These are phyloP conservation scores for Stachybotrys chlorohalonatus DNA, from an alignment of 2,329 filamentous ascomycete genomes.

Conservation along the genomic window DNA sequence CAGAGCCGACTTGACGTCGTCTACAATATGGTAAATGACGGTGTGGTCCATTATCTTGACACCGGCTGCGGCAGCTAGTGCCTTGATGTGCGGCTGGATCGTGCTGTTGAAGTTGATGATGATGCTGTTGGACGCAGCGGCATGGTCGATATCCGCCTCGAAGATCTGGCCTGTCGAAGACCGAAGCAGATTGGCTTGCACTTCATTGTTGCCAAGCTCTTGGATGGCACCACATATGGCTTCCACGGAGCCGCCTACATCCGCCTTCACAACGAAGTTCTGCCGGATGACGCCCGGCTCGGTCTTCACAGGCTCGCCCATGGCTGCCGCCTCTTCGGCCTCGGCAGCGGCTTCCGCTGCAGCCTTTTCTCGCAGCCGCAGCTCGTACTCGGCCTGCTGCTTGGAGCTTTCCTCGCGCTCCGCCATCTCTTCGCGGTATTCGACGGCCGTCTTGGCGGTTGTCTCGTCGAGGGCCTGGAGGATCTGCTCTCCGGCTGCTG, in stretches of 20 bases:
- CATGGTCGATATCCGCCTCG: conserved; percentile 85
- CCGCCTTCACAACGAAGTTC: conserved; percentile 82
- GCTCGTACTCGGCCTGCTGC: conserved; percentile 68
- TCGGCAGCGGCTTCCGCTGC: conserved; percentile 27
- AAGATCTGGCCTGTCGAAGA: conserved; percentile 68
- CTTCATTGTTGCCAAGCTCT: conserved; percentile 76
- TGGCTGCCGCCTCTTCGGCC: conserved; percentile 23
- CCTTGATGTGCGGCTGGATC: conserved; percentile 57
- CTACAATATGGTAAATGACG: conserved; percentile 73
- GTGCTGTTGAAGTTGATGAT: conserved; percentile 82
- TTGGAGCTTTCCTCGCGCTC: conserved; percentile 68
- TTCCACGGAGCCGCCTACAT: conserved; percentile 90
- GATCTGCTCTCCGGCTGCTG: conserved; percentile 77
- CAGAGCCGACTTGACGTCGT: conserved; percentile 61
- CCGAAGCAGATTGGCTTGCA: conserved; percentile 67
- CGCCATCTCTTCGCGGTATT: conserved; percentile 63
- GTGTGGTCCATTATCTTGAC: conserved; percentile 79
- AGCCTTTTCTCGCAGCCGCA: conserved; percentile 47
- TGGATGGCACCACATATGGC: conserved; percentile 72
- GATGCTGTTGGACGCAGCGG: conserved; percentile 63
- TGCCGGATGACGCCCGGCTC: conserved; percentile 43
- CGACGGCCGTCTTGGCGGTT: conserved; percentile 67
- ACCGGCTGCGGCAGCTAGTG: conserved; percentile 58
- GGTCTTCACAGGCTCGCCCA: conserved; percentile 28
- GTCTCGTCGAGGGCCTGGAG: conserved; percentile 74